phyloP scores from a whole-genome alignment of 202 grass and related monocot species.

The Panicum hallii region DNA sequence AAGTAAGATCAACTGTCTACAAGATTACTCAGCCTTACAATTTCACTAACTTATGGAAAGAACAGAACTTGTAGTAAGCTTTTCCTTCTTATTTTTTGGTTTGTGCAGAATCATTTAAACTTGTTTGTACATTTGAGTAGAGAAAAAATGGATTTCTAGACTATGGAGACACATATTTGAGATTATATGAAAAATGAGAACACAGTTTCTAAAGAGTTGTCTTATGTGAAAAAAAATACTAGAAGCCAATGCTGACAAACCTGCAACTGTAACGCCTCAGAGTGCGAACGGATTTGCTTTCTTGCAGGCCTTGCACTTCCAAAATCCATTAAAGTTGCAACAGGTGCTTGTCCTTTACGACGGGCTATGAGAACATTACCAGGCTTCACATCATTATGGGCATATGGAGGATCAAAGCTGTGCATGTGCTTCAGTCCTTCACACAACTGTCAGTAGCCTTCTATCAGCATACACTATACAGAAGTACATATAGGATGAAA shows the following conservation, averaged over 20 bases:
- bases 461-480: constrained; percentile 33
- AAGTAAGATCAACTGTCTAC: constrained; percentile 24
- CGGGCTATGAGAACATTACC: constrained; percentile 96
- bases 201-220: not conserved
- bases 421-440: constrained; percentile 98
- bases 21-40: not conserved
- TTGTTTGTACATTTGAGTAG: constrained; percentile 6
- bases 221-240: not conserved
- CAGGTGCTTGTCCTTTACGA: constrained; percentile 71
- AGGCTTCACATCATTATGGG: constrained; percentile 99
- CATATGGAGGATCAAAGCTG: constrained; percentile 91
- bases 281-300: constrained; percentile 83
- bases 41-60: not conserved
- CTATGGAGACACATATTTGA: not conserved
- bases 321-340: constrained; percentile 99
- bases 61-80: constrained; percentile 3
- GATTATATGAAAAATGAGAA: constrained; percentile 29
- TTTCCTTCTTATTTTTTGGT: not conserved
- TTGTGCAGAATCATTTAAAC: not conserved
- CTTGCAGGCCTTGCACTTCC: constrained; percentile 88
- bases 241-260: constrained; percentile 48
- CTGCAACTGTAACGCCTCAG: constrained; percentile 87
- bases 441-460: constrained; percentile 67
- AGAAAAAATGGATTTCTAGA: constrained; percentile 7
- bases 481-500: constrained; percentile 26